phyloP scores from a whole-genome alignment of 148 eudicot genomes.

The Talinum fruticosum region DNA sequence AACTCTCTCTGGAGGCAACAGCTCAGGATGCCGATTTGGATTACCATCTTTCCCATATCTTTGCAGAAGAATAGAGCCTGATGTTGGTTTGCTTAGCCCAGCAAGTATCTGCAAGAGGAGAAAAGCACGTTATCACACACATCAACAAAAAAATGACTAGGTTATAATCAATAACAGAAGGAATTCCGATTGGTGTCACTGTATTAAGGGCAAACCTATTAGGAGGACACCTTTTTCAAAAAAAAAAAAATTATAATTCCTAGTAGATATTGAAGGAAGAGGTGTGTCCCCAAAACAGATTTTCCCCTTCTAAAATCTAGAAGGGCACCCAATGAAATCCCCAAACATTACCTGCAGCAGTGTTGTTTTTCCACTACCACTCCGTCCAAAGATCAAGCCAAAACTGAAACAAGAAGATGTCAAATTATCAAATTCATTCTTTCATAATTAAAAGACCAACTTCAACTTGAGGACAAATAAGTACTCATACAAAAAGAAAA shows the following conservation, averaged over 20 bases:
- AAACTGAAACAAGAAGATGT: slow-evolving; percentile 44
- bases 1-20: slow-evolving; percentile 63
- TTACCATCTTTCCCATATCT: slow-evolving; percentile 59
- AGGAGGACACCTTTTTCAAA: neutral
- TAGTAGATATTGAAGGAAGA: neutral
- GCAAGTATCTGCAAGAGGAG: slow-evolving; percentile 70
- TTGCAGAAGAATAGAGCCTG: slow-evolving; percentile 78
- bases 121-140: slow-evolving; percentile 1
- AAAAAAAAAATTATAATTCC: no score
- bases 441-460: neutral
- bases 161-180: slow-evolving; percentile 3
- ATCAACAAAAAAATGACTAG: neutral
- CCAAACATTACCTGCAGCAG: slow-evolving; percentile 70
- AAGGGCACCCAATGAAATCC: neutral
- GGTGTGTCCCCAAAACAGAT: neutral
- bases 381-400: slow-evolving; percentile 93
- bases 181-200: neutral
- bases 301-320: neutral
- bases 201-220: neutral
- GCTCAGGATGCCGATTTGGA: slow-evolving; percentile 47
- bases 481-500: neutral
- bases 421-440: slow-evolving; percentile 2
- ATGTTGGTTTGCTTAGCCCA: slow-evolving; percentile 85
- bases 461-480: neutral
- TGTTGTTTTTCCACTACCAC: slow-evolving; percentile 99